A percentile compares a stretch with the other conserved stretches of the same genome.
These are phyloP conservation scores for Gossypioides kirkii DNA, from an alignment of 345 rosid species.

Conservation along the genomic window DNA sequence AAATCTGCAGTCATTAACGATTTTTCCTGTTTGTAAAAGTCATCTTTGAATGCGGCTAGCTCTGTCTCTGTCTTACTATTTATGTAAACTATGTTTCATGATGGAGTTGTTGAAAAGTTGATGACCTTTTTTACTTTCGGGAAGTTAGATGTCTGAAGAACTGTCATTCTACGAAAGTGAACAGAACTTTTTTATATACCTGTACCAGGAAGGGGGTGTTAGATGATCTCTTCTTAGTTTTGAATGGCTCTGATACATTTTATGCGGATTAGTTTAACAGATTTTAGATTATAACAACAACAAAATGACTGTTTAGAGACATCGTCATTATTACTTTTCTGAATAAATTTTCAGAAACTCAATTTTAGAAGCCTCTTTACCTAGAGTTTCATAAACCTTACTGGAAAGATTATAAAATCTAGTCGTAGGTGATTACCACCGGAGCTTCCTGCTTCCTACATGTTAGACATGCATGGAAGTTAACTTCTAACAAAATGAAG, in stretches of 20 bases:
- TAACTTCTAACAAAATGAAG: background rate
- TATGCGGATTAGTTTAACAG: background rate
- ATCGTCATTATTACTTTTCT: background rate
- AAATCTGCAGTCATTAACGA: background rate
- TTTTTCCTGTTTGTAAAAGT: constrained; percentile 4
- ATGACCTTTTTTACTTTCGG: background rate
- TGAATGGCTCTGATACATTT: background rate
- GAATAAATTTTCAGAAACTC: background rate
- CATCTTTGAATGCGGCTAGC: background rate
- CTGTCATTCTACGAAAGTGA: background rate
- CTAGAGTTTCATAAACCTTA: background rate
- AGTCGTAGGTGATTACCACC: background rate
- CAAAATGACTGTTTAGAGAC: background rate
- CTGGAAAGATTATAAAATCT: background rate
- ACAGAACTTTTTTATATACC: background rate
- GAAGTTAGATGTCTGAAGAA: background rate
- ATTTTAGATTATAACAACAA: background rate
- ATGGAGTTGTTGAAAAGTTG: background rate
- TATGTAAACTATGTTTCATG: constrained; percentile 5
- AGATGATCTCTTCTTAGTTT: background rate
- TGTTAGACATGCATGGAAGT: background rate
- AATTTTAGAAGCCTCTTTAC: background rate
- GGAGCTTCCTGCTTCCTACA: background rate
- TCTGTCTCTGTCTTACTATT: constrained; percentile 1
- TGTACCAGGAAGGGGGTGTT: background rate